Percentiles rank a stretch among this genome's conserved stretches.
Evolutionary conservation across 371 early-diverging fungal genomes (phyloP).

Genomic region (Rhizopus stolonifer): DNA sequence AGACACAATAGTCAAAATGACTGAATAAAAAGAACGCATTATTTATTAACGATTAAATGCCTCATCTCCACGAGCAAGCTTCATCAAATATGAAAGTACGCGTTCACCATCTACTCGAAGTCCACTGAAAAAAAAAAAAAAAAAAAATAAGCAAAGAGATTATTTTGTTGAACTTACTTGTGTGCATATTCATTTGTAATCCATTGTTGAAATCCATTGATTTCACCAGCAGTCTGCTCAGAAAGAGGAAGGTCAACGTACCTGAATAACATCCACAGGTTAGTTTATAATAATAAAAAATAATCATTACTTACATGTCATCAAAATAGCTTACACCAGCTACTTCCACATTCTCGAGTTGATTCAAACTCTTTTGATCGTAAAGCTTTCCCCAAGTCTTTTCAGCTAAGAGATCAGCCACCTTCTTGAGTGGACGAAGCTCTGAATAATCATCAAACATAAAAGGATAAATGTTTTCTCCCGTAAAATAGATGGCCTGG

Average conservation of each 20-base stretch:
- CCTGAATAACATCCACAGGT: too few relatives aligned
- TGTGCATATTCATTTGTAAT: slow-evolving; percentile 77
- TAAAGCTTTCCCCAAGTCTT: slow-evolving; percentile 59
- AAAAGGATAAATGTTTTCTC: slow-evolving; percentile 74
- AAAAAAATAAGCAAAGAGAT: background rate
- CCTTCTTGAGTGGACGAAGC: slow-evolving; percentile 57
- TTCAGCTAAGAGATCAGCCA: slow-evolving; percentile 64
- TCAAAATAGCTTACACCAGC: slow-evolving; percentile 75
- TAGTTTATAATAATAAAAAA: background rate
- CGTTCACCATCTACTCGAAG: slow-evolving; percentile 56
- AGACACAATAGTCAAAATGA: background rate
- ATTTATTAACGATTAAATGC: slow-evolving; percentile 38
- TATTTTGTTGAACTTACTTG: slow-evolving; percentile 45
- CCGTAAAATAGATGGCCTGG: slow-evolving; percentile 46
- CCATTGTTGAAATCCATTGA: slow-evolving; percentile 66
- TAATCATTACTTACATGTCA: slow-evolving; percentile 56
- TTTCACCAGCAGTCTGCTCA: slow-evolving; percentile 58
- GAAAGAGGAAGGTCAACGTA: slow-evolving; percentile 65
- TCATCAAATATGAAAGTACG: slow-evolving; percentile 57
- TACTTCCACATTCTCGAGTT: slow-evolving; percentile 53
- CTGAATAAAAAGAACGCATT: background rate
- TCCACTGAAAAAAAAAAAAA: slow-evolving; percentile 31
- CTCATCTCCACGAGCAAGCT: slow-evolving; percentile 59
- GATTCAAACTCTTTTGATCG: slow-evolving; percentile 46
- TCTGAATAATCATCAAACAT: slow-evolving; percentile 76